Percentiles rank a stretch among this genome's conserved stretches.
Conservation (phyloP, 306 rosid species). For the Coriaria nepalensis region DNA sequence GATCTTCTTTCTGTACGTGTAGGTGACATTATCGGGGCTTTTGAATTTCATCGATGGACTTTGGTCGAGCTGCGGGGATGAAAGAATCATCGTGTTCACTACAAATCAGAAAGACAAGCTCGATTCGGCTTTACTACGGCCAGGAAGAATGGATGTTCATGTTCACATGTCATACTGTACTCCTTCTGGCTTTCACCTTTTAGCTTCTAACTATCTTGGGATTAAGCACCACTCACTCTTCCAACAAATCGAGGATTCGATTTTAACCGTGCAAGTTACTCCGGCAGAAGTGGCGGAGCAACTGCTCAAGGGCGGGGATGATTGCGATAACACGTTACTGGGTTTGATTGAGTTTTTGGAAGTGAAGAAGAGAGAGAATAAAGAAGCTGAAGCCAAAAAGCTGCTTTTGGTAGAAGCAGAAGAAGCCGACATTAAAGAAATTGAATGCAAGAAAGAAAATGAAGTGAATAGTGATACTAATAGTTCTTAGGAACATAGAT, state of each 20-base stretch:
- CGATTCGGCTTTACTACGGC: slow-evolving; percentile 31
- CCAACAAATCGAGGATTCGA: slow-evolving; percentile 13
- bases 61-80: slow-evolving; percentile 42
- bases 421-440: slow-evolving; percentile 7
- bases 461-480: too few species aligned
- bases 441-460: slow-evolving; percentile 3
- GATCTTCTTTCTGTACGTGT: too few species aligned
- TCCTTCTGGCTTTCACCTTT: slow-evolving; percentile 20
- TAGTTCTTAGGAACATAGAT: too few species aligned
- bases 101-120: slow-evolving; percentile 38
- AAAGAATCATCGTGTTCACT: slow-evolving; percentile 37
- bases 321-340: slow-evolving; percentile 5
- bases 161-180: slow-evolving; percentile 42
- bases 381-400: slow-evolving; percentile 16
- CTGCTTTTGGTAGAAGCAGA: not conserved
- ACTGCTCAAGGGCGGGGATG: slow-evolving; percentile 14
- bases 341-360: slow-evolving; percentile 19
- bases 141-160: slow-evolving; percentile 43
- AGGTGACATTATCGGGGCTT: slow-evolving; percentile 36
- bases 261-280: slow-evolving; percentile 15
- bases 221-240: slow-evolving; percentile 19
- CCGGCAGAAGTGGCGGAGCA: slow-evolving; percentile 33
- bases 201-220: slow-evolving; percentile 28
- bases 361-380: slow-evolving; percentile 13
- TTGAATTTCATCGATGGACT: slow-evolving; percentile 36